Evolutionary conservation across 108 stramenopile species (phyloP).

Genomic region (Stephanodiscus minutulus): DNA sequence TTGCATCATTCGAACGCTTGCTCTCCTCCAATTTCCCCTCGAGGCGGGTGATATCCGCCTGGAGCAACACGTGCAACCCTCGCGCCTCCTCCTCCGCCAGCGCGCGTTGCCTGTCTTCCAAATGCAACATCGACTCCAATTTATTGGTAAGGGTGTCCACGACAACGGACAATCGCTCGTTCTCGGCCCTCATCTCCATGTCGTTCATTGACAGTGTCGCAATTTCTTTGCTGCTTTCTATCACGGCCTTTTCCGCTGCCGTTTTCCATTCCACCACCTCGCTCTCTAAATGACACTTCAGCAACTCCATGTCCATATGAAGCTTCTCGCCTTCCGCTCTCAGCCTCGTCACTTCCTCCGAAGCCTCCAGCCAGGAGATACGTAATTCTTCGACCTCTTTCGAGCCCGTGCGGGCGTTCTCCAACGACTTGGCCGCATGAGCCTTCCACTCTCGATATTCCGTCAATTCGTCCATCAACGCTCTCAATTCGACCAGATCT

Average conservation of each 20-base stretch:
- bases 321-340: not conserved
- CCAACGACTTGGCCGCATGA: not conserved
- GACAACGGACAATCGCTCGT: not conserved
- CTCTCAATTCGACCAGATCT: not conserved
- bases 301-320: not conserved
- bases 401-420: not conserved
- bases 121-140: not conserved
- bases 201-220: not conserved
- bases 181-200: not conserved
- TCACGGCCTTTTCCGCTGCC: not conserved
- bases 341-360: not conserved
- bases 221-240: no score
- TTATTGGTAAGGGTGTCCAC: not conserved
- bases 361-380: not conserved
- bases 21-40: not conserved
- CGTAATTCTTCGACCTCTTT: not conserved
- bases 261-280: not conserved
- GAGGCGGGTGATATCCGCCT: not conserved
- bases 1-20: not conserved
- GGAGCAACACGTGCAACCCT: not conserved
- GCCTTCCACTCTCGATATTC: slow-evolving; percentile 3
- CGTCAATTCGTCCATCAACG: slow-evolving; percentile 3
- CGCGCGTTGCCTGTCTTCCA: no score
- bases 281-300: not conserved
- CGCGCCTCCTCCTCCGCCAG: not conserved